phyloP scores from a whole-genome alignment of 495 filamentous ascomycete species.

The Penicillium coffeae region DNA sequence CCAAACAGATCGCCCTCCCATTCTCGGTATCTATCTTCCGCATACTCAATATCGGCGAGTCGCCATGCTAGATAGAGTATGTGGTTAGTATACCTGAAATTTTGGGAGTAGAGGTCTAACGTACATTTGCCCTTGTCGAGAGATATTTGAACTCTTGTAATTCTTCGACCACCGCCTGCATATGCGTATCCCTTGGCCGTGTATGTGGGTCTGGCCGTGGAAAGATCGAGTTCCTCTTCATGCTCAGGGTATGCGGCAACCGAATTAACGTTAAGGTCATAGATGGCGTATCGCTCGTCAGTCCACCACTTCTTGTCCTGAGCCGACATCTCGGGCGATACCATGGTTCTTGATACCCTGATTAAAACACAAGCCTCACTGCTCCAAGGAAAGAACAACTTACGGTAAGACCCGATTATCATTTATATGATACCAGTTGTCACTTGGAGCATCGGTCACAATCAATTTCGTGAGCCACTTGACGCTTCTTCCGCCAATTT shows the following conservation, averaged over 20 bases:
- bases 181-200: constrained; percentile 82
- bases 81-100: constrained; percentile 11
- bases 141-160: constrained; percentile 81
- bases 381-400: constrained; percentile 7
- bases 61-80: constrained; percentile 56
- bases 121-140: constrained; percentile 54
- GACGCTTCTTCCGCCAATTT: constrained; percentile 91
- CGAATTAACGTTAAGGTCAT: constrained; percentile 87
- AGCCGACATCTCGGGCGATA: constrained; percentile 77
- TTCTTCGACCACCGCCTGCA: constrained; percentile 78
- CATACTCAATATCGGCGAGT: constrained; percentile 77
- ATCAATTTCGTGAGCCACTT: constrained; percentile 92
- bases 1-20: constrained; percentile 67
- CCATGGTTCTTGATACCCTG: constrained; percentile 56
- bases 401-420: constrained; percentile 86
- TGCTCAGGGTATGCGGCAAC: constrained; percentile 80
- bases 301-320: constrained; percentile 76
- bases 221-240: constrained; percentile 62
- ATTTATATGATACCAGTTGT: constrained; percentile 96
- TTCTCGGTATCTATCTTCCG: constrained; percentile 81
- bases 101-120: not conserved
- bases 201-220: constrained; percentile 52
- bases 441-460: constrained; percentile 72
- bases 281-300: constrained; percentile 93
- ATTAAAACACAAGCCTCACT: not conserved